Percentiles rank a stretch among this genome's conserved stretches.
phyloP scores from a whole-genome alignment of 1,284 basidiomycete species.

The Wolfiporia cocos region DNA sequence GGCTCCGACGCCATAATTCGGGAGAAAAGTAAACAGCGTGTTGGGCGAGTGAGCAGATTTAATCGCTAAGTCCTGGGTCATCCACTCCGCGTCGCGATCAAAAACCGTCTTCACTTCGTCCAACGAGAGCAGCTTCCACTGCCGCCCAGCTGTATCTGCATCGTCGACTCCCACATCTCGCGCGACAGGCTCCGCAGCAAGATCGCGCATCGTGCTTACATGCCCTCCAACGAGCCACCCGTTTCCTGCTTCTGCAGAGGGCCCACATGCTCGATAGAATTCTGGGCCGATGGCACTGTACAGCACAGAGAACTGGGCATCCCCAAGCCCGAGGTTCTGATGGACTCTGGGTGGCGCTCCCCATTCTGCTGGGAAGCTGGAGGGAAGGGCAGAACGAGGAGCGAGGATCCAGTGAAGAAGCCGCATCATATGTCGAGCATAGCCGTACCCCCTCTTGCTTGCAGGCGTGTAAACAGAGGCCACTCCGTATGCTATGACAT shows the following conservation, averaged over 20 bases:
- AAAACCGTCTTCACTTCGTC: conserved; percentile 17
- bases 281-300: conserved; percentile 57
- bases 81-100: conserved; percentile 15
- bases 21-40: conserved; percentile 37
- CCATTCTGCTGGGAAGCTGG: conserved; percentile 35
- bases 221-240: conserved; percentile 45
- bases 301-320: conserved; percentile 44
- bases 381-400: conserved; percentile 22
- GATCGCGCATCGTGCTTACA: conserved; percentile 29
- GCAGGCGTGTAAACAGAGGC: conserved; percentile 42
- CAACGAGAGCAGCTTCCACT: too few species aligned
- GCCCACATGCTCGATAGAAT: conserved; percentile 47
- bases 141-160: too few species aligned
- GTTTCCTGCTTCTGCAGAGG: conserved; percentile 22
- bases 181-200: background rate
- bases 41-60: conserved; percentile 3
- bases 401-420: conserved; percentile 39
- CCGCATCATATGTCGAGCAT: conserved; percentile 43
- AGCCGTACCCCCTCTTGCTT: conserved; percentile 34
- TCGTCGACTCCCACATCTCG: too few species aligned
- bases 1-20: conserved; percentile 38
- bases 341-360: conserved; percentile 27
- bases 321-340: conserved; percentile 16
- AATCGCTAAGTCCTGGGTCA: conserved; percentile 16
- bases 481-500: conserved; percentile 31